Evolutionary conservation across 176 grass and related monocot species (phyloP), one percentile per base, ranked within the genome.

Genomic region (Zizania latifolia): DNA sequence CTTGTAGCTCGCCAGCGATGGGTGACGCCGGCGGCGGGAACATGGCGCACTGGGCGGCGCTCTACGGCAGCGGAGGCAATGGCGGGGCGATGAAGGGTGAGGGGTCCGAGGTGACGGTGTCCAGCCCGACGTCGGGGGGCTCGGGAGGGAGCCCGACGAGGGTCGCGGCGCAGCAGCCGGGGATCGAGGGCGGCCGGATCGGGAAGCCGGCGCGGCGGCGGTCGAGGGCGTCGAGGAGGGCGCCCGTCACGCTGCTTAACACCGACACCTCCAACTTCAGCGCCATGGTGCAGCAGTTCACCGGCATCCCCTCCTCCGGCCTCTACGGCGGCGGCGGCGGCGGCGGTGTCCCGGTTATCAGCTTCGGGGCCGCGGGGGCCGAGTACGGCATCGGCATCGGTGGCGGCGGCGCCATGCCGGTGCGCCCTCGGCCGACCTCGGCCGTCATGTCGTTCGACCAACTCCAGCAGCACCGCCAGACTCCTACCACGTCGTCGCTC

Each of bases 251-350:
- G 58, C 73, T 99, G 58, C 91, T 99, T 63, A 99, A 94, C 86
- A 99, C 95, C 6, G 92, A 99, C 84, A 92, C 95, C 57, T 51
- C 82, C 75, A 99, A 99, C 75, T 99, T 99, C 68, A 91, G 95
- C 10, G 89, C 89, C 57, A 99, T 99, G 95, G 95, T 99, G 58
- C 95, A 99, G 83, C 95, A 99, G 76, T 94, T 99, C 86, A 99
- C 95, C 10, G 95, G 95, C 69, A 89, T 92, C 79, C 89, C 92
- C 7, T 28, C 92, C 7, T 28, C 78, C 0, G 77, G 70, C 7
- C 80, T 86, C 3, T 82, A 89, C 82, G 72, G 70, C 0, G 50
- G 9, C n/a, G 84, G 43, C 33, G 69, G 13, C 7, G 53, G 43
- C 15, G 81, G 9, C 3, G 57, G 26, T 0, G 72, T 70, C 0